phyloP scores from a whole-genome alignment of 306 rosid species.

The Acmispon strigosus region DNA sequence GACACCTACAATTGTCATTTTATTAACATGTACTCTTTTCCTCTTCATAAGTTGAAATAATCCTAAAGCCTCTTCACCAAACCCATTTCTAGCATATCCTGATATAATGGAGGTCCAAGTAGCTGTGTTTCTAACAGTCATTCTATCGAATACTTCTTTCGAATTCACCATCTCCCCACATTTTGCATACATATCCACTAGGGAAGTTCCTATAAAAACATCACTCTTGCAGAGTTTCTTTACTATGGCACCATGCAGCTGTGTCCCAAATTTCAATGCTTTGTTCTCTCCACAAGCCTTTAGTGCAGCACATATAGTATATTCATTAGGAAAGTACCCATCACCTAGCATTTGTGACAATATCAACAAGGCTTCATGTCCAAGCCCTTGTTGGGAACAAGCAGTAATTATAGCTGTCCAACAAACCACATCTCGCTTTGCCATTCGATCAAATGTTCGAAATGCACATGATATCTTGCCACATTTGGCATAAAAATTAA shows the following conservation, averaged over 20 bases:
- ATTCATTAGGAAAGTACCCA: slow-evolving; percentile 70
- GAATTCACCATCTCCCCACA: slow-evolving; percentile 68
- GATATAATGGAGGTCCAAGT: slow-evolving; percentile 95
- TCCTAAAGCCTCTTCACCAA: slow-evolving; percentile 63
- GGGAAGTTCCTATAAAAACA: slow-evolving; percentile 73
- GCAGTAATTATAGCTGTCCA: slow-evolving; percentile 92
- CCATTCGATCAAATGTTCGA: slow-evolving; percentile 54
- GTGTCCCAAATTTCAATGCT: slow-evolving; percentile 57
- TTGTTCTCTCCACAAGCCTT: slow-evolving; percentile 84
- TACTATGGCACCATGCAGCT: slow-evolving; percentile 62
- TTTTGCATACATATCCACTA: slow-evolving; percentile 85
- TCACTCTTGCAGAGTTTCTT: slow-evolving; percentile 63
- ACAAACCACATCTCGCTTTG: slow-evolving; percentile 56
- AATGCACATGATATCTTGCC: slow-evolving; percentile 55
- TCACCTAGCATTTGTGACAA: slow-evolving; percentile 54
- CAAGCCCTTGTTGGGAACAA: slow-evolving; percentile 75
- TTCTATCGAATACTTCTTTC: slow-evolving; percentile 52
- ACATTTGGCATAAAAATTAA: slow-evolving; percentile 71
- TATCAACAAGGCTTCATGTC: slow-evolving; percentile 50
- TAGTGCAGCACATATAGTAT: slow-evolving; percentile 61
- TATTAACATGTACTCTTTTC: slow-evolving; percentile 44
- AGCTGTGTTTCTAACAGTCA: slow-evolving; percentile 70
- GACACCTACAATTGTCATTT: slow-evolving; percentile 61
- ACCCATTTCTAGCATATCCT: slow-evolving; percentile 79
- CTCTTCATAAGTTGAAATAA: slow-evolving; percentile 64